phyloP scores from a whole-genome alignment of 1,284 basidiomycete species.

The Uromyces viciae-fabae region DNA sequence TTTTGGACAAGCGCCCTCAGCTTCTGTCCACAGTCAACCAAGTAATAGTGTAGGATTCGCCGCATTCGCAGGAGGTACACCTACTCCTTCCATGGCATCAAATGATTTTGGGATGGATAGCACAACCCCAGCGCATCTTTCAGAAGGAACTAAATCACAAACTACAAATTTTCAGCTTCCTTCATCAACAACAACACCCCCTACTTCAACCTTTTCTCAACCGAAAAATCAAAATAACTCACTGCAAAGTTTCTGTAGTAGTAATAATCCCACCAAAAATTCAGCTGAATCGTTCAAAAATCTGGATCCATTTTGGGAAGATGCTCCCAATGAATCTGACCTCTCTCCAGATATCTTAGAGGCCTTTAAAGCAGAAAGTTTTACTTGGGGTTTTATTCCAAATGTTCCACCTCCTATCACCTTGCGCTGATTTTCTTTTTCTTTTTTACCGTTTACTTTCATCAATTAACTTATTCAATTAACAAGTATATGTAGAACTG shows the following conservation, averaged over 20 bases:
- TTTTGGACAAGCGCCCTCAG: not conserved
- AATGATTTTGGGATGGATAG: not conserved
- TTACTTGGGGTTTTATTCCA: conserved; percentile 31
- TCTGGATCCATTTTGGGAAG: conserved; percentile 29
- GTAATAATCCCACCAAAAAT: too few relatives aligned
- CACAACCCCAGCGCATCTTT: too few relatives aligned
- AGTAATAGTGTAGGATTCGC: not conserved
- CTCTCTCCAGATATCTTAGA: not conserved
- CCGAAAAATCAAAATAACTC: not conserved
- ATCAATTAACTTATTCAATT: too few relatives aligned
- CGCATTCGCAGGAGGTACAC: not conserved
- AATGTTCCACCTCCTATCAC: conserved; percentile 34
- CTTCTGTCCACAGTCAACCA: not conserved
- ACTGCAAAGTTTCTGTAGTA: too few relatives aligned
- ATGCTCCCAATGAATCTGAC: conserved; percentile 24
- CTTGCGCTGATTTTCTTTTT: not conserved
- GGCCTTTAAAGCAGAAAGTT: conserved; percentile 20
- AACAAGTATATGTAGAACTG: too few relatives aligned
- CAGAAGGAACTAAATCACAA: too few relatives aligned
- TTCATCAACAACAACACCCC: not conserved
- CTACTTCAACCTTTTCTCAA: not conserved
- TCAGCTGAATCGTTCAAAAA: not conserved
- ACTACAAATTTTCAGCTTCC: not conserved
- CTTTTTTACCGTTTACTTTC: too few relatives aligned
- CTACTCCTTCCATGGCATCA: not conserved